Percentiles rank a stretch among this genome's conserved stretches.
Evolutionary conservation across 2,329 filamentous ascomycete species (phyloP).

Genomic region (Aureobasidium pullulans): DNA sequence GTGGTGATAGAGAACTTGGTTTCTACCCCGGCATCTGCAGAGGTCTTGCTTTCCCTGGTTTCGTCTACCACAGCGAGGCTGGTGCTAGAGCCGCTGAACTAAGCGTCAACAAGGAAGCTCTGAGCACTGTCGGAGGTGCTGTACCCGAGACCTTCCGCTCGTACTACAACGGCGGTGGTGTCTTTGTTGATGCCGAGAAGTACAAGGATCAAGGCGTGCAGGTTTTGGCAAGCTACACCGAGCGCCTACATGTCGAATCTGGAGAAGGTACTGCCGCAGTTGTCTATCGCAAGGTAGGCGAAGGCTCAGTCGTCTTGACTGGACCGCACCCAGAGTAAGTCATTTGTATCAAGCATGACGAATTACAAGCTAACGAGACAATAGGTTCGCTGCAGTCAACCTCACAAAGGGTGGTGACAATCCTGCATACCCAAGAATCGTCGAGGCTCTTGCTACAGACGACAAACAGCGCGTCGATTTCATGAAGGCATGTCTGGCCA

Average conservation of each 20-base stretch:
- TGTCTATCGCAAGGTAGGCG: constrained; percentile 74
- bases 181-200: constrained; percentile 74
- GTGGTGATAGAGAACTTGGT: constrained; percentile 73
- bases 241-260: constrained; percentile 67
- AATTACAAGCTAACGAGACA: constrained; percentile 17
- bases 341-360: not conserved
- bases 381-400: constrained; percentile 74
- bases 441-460: constrained; percentile 59
- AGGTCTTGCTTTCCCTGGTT: constrained; percentile 80
- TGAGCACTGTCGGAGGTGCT: constrained; percentile 41
- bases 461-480: constrained; percentile 67
- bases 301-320: constrained; percentile 71
- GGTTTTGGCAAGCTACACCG: constrained; percentile 72
- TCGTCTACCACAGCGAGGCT: constrained; percentile 80
- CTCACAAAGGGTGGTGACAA: constrained; percentile 59
- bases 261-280: constrained; percentile 69
- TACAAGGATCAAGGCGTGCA: constrained; percentile 60
- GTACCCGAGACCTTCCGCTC: constrained; percentile 59
- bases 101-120: constrained; percentile 53
- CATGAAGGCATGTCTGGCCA: constrained; percentile 68
- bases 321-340: constrained; percentile 87
- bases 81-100: constrained; percentile 69
- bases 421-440: constrained; percentile 62
- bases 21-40: constrained; percentile 86
- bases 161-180: constrained; percentile 92